Evolutionary conservation across 1,284 basidiomycete species (phyloP).

Genomic region (Ceratobasidium papillatum): DNA sequence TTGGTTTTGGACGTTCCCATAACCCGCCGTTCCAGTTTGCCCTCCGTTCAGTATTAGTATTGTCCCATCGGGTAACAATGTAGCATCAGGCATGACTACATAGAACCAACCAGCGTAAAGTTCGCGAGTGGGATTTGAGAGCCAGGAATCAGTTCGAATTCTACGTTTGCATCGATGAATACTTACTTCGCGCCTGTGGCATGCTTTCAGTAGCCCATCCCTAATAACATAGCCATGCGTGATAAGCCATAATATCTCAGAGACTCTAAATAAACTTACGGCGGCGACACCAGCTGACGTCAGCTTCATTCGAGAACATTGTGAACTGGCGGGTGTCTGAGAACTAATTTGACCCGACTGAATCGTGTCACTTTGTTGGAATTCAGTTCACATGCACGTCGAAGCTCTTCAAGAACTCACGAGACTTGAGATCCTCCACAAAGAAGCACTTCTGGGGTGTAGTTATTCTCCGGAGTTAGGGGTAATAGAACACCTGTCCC

Average conservation of each 20-base stretch:
- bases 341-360: conserved; percentile 9
- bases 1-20: conserved; percentile 58
- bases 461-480: conserved; percentile 67
- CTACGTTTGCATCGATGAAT: conserved; percentile 53
- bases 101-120: neutral
- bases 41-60: conserved; percentile 61
- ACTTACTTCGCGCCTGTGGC: conserved; percentile 65
- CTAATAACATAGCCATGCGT: neutral
- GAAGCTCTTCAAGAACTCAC: neutral
- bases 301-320: conserved; percentile 13
- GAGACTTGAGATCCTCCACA: conserved; percentile 72
- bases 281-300: conserved; percentile 46
- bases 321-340: conserved; percentile 8
- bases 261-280: conserved; percentile 48
- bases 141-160: neutral
- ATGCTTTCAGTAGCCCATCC: conserved; percentile 76
- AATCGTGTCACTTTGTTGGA: conserved; percentile 44
- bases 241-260: too few species aligned
- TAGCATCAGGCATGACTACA: conserved; percentile 60
- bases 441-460: conserved; percentile 73
- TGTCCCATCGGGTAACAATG: conserved; percentile 64
- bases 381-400: neutral
- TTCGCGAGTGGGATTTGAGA: neutral
- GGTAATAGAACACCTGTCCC: conserved; percentile 71
- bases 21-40: conserved; percentile 58